These are phyloP conservation scores for Mycothermus thermophilus DNA, from an alignment of 495 filamentous ascomycete genomes.

Conservation along the genomic window DNA sequence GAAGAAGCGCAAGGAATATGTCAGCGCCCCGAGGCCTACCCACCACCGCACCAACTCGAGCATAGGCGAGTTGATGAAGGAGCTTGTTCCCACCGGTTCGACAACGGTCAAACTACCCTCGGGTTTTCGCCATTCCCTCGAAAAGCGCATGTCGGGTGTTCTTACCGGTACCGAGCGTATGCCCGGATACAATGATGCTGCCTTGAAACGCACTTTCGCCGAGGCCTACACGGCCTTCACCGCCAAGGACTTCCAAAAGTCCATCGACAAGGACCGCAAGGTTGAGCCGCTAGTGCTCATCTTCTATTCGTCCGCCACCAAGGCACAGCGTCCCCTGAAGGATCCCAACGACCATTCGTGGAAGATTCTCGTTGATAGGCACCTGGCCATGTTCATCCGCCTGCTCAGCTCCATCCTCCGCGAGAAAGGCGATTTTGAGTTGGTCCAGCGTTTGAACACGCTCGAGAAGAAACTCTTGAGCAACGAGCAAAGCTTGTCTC, in stretches of 20 bases:
- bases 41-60: conserved; percentile 51
- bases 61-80: conserved; percentile 54
- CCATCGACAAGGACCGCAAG: conserved; percentile 88
- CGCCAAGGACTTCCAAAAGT: conserved; percentile 68
- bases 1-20: conserved; percentile 72
- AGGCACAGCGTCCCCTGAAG: conserved; percentile 75
- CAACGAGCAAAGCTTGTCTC: conserved; percentile 81
- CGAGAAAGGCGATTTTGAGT: conserved; percentile 74
- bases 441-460: conserved; percentile 60
- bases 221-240: conserved; percentile 54
- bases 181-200: conserved; percentile 74
- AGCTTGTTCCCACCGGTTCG: conserved; percentile 31
- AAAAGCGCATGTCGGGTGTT: conserved; percentile 72
- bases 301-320: conserved; percentile 55
- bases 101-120: conserved; percentile 33
- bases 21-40: conserved; percentile 45
- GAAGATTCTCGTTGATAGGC: conserved; percentile 86
- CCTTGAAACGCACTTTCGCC: conserved; percentile 85
- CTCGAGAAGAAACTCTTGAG: conserved; percentile 86
- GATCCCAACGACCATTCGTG: conserved; percentile 72
- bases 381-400: conserved; percentile 89
- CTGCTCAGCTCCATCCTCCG: conserved; percentile 68
- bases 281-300: conserved; percentile 91
- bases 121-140: conserved; percentile 51
- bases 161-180: conserved; percentile 48